Evolutionary conservation across 495 filamentous ascomycete genomes (phyloP).

Genomic region (Neurospora pannonica): DNA sequence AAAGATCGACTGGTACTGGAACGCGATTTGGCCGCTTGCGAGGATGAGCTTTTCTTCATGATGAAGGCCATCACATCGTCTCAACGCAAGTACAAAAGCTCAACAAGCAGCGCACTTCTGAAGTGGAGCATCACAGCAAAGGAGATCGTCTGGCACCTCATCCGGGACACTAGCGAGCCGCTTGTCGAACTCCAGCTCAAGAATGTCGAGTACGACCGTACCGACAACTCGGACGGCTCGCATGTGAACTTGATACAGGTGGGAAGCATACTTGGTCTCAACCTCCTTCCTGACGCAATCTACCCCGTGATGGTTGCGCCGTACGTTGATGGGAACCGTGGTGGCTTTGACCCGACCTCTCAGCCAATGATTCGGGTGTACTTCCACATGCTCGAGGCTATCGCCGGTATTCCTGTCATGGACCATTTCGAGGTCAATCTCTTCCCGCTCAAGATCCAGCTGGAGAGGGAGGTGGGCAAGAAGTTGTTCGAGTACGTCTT

Average conservation of each 20-base stretch:
- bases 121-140: conserved; percentile 83
- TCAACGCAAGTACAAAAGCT: conserved; percentile 73
- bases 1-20: conserved; percentile 78
- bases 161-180: conserved; percentile 73
- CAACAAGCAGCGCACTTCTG: conserved; percentile 65
- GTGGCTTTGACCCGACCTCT: conserved; percentile 38
- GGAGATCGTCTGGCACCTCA: conserved; percentile 95
- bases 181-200: conserved; percentile 90
- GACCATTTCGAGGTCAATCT: conserved; percentile 94
- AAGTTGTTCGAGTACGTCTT: conserved; percentile 98
- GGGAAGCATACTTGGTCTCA: conserved; percentile 72
- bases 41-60: conserved; percentile 98
- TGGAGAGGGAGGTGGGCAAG: conserved; percentile 88
- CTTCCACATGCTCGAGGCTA: conserved; percentile 97
- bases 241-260: conserved; percentile 88
- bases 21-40: conserved; percentile 76
- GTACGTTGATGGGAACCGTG: conserved; percentile 58
- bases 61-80: conserved; percentile 99
- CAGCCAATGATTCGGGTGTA: conserved; percentile 81
- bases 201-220: conserved; percentile 83
- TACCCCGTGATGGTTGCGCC: conserved; percentile 95
- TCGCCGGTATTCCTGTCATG: conserved; percentile 94
- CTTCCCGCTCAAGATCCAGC: conserved; percentile 85
- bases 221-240: conserved; percentile 92
- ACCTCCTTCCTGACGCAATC: conserved; percentile 78